phyloP scores from a whole-genome alignment of 768 basidiomycete genomes.

The Pleurotus ostreatus region DNA sequence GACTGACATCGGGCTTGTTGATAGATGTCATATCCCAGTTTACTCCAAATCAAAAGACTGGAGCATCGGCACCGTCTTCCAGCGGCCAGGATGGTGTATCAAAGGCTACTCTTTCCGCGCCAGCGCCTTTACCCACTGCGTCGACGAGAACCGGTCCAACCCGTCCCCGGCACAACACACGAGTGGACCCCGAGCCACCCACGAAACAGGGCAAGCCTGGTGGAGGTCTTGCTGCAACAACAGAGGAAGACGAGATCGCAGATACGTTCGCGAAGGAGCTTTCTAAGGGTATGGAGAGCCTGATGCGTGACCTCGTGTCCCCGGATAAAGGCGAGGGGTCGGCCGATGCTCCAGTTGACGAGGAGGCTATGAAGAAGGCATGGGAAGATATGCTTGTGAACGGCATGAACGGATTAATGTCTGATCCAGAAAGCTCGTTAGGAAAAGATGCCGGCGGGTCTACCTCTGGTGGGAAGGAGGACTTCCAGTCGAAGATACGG shows the following conservation, averaged over 20 bases:
- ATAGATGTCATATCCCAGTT: conserved; percentile 48
- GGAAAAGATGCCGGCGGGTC: conserved; percentile 10
- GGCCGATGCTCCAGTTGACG: conserved; percentile 23
- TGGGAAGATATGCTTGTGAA: conserved; percentile 74
- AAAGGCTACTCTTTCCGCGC: conserved; percentile 17
- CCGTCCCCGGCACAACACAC: conserved; percentile 45
- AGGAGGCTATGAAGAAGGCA: conserved; percentile 46
- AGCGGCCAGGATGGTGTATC: conserved; percentile 4
- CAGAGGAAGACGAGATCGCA: conserved; percentile 34
- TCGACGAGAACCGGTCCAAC: conserved; percentile 20
- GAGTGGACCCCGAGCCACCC: conserved; percentile 36
- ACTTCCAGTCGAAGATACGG: conserved; percentile 68
- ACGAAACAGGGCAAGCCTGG: not conserved
- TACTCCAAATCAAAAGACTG: conserved; percentile 15
- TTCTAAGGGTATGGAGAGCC: conserved; percentile 45
- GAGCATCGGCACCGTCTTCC: conserved; percentile 10
- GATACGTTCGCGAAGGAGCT: conserved; percentile 43
- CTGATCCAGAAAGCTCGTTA: conserved; percentile 8
- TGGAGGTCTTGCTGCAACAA: conserved; percentile 3
- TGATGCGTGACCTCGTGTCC: conserved; percentile 37
- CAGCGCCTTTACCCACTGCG: conserved; percentile 29
- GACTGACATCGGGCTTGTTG: not conserved
- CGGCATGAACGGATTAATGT: conserved; percentile 32
- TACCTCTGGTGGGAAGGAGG: conserved; percentile 19
- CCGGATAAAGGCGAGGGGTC: conserved; percentile 27